Evolutionary conservation across 257 asterid genomes (phyloP).

Genomic region (Nicotiana sylvestris): DNA sequence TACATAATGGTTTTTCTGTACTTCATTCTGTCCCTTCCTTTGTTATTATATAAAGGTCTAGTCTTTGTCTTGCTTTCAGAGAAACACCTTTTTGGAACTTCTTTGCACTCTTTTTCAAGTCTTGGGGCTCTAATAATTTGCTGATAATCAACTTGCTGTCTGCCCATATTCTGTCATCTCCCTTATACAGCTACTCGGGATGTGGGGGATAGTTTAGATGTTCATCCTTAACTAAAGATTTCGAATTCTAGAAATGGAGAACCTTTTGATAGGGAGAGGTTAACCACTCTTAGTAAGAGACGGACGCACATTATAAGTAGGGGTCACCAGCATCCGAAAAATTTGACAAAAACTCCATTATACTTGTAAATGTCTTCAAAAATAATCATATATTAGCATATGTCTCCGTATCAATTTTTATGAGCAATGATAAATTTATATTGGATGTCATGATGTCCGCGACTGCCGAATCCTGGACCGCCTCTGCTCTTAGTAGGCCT

Average conservation of each 20-base stretch:
- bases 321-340: too few species aligned
- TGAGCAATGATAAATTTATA: fast-evolving
- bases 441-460: too few species aligned
- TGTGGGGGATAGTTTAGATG: too few species aligned
- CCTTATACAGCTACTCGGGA: background rate
- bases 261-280: background rate
- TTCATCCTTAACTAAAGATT: too few species aligned
- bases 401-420: too few species aligned
- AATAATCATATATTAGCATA: too few species aligned
- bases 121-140: constrained; percentile 26
- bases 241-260: background rate
- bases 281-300: background rate
- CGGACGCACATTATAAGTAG: too few species aligned
- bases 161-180: constrained; percentile 11
- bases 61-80: constrained; percentile 44
- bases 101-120: constrained; percentile 18
- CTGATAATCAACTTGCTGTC: constrained; percentile 13
- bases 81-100: constrained; percentile 30
- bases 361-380: too few species aligned
- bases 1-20: constrained; percentile 20
- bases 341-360: too few species aligned
- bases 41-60: constrained; percentile 31
- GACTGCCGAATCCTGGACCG: too few species aligned
- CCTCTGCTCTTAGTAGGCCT: background rate
- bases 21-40: constrained; percentile 33